Percentiles rank a stretch among this genome's conserved stretches.
Evolutionary conservation across 805 yeast genomes (phyloP).

Genomic region (Suhomyces prunicola): DNA sequence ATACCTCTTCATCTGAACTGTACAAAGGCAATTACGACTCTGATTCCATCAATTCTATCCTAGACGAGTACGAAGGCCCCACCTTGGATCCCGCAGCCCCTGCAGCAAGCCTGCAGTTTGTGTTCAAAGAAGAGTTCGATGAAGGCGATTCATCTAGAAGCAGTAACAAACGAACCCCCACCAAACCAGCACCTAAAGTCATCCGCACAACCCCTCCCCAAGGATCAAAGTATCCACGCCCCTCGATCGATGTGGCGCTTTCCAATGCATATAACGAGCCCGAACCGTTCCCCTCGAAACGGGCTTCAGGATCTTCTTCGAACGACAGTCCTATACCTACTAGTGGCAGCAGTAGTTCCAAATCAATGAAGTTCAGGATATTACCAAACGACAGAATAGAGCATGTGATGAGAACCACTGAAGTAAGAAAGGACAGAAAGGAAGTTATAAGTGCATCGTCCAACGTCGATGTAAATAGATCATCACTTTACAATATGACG

Average conservation of each 20-base stretch:
- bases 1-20: conserved; percentile 23
- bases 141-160: conserved; percentile 8
- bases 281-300: conserved; percentile 4
- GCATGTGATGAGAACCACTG: conserved; percentile 7
- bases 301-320: conserved; percentile 7
- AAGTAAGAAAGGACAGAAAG: conserved; percentile 6
- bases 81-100: conserved; percentile 3
- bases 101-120: conserved; percentile 13
- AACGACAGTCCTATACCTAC: conserved; percentile 2
- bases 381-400: conserved; percentile 11
- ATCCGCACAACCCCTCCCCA: conserved; percentile 1
- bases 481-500: conserved; percentile 15
- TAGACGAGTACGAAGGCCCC: conserved; percentile 25
- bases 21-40: conserved; percentile 13
- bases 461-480: conserved; percentile 14
- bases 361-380: conserved; percentile 10
- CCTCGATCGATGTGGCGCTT: conserved; percentile 11
- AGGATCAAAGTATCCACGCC: background rate
- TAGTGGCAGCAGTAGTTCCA: conserved; percentile 7
- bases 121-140: conserved; percentile 31
- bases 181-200: conserved; percentile 1
- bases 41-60: conserved; percentile 30
- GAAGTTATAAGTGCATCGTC: conserved; percentile 18
- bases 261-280: conserved; percentile 1
- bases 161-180: conserved; percentile 2